Base-by-base conservation (phyloP, 2,329 filamentous ascomycete genomes). In the Hypoxylon sp. region DNA sequence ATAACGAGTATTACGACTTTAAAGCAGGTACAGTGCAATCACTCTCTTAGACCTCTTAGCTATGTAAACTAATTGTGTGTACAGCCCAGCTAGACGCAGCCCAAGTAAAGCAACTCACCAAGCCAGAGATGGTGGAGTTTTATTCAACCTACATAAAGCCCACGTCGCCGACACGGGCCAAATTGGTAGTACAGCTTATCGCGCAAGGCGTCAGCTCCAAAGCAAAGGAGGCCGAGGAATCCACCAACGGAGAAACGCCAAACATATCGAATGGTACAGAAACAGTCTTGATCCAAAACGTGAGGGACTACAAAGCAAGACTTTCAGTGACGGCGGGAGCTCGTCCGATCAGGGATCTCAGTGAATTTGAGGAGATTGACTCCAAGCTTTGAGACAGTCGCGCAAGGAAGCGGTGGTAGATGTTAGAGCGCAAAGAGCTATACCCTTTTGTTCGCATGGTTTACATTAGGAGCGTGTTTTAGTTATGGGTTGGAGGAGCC, bases 1-100 rank as follows among this genome's bases (percentile, higher is more conserved):
- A 88, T 53, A 91, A 86, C 55, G 94, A 97, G 76, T 92, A 91
- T 71, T 96, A 94, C 77, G 94, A 97, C 78, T 99, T 98, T 78
- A 86, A 93, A 74, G 88, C 91, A 76, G 88, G 95, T 94, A 84
- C 78, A 50, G 87, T 47, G 19, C 9, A 34, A 43, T 50, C 16
- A 23, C 41, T 34, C 9, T 6, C 29, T 23, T 23, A 2, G 7
- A 34, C 5, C 14, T 4, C 3, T 52, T 8, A 29, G 3, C 14
- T n/a, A 39, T 23, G 27, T 19, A 30, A 39, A 60, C 70, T 77
- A 51, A 77, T 65, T 41, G 34, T n/a, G 16, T 52, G 3, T 32
- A 43, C 65, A 93, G 91, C 87, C 48, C 90, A 93, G 70, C 85
- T 87, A 48, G 95, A 98, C 75, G 94, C 93, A 7, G 88, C 87